A percentile compares a stretch with the other conserved stretches of the same genome.
Evolutionary conservation across 2,329 filamentous ascomycete genomes (phyloP).

Genomic region (Botrytis pseudocinerea): DNA sequence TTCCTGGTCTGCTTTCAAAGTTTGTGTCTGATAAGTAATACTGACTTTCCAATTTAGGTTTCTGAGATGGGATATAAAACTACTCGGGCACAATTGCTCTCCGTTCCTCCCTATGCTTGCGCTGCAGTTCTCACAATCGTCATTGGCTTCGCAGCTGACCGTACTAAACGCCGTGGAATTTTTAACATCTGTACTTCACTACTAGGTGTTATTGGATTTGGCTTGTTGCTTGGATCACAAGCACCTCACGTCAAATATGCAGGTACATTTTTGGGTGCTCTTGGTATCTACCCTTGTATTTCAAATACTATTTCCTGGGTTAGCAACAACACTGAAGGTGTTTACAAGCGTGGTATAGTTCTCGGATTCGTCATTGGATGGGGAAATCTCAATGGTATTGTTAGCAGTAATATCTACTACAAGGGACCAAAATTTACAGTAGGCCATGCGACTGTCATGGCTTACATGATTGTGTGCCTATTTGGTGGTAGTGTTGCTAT

Average conservation of each 20-base stretch:
- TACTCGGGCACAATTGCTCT: conserved; percentile 68
- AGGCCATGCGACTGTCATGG: conserved; percentile 75
- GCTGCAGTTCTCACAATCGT: conserved; percentile 69
- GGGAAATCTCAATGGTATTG: conserved; percentile 79
- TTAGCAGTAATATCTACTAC: conserved; percentile 65
- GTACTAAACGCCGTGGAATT: conserved; percentile 68
- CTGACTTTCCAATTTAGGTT: conserved; percentile 42
- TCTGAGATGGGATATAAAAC: conserved; percentile 55
- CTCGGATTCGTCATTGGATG: conserved; percentile 86
- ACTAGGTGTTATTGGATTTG: conserved; percentile 76
- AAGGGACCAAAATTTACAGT: conserved; percentile 57
- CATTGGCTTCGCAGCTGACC: conserved; percentile 75
- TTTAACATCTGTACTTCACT: conserved; percentile 75
- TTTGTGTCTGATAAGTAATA: background rate
- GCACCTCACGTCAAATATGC: conserved; percentile 72
- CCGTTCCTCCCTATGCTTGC: conserved; percentile 72
- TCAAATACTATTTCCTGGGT: conserved; percentile 85
- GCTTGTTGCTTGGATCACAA: conserved; percentile 69
- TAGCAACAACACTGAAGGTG: conserved; percentile 83
- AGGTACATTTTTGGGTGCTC: conserved; percentile 77
- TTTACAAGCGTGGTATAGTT: conserved; percentile 86
- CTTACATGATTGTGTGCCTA: conserved; percentile 68
- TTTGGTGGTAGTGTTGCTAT: conserved; percentile 70
- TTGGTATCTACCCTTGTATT: conserved; percentile 85
- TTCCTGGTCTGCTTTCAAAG: background rate